Conservation (phyloP, 331 rosid species). For the Telfairia occidentalis region DNA sequence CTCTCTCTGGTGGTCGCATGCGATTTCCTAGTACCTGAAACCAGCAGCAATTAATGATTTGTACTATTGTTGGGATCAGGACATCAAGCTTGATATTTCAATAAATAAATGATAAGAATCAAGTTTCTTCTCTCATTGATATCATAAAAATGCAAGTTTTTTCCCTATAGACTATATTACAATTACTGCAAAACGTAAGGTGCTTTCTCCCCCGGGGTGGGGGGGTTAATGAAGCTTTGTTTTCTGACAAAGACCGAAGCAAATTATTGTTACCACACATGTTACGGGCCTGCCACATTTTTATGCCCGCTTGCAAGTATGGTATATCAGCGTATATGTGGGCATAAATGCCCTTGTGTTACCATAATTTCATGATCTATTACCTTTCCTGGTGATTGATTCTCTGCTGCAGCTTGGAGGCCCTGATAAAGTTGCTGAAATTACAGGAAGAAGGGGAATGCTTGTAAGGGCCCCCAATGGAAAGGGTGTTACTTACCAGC, state of each 20-base stretch:
- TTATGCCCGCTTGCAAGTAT: neutral
- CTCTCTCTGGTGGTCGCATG: too few species aligned
- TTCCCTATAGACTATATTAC: too few species aligned
- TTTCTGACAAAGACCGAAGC: neutral
- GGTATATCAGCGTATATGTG: neutral
- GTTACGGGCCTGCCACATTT: neutral
- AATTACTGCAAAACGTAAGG: neutral
- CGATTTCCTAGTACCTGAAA: too few species aligned
- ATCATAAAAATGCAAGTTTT: too few species aligned
- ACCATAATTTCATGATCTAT: neutral
- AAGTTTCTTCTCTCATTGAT: too few species aligned
- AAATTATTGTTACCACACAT: neutral
- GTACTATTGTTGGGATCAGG: too few species aligned
- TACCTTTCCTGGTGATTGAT: constrained; percentile 10
- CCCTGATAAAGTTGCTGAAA: constrained; percentile 78
- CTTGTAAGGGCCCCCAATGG: constrained; percentile 78
- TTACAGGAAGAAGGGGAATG: constrained; percentile 91
- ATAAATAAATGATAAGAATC: too few species aligned
- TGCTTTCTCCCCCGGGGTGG: too few species aligned
- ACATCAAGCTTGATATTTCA: too few species aligned
- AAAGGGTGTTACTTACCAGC: constrained; percentile 72
- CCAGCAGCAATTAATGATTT: too few species aligned
- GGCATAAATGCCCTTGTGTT: neutral
- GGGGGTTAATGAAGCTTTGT: neutral
- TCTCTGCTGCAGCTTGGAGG: constrained; percentile 69